phyloP scores from a whole-genome alignment of 805 yeast species.

The Pichia pseudocactophila region DNA sequence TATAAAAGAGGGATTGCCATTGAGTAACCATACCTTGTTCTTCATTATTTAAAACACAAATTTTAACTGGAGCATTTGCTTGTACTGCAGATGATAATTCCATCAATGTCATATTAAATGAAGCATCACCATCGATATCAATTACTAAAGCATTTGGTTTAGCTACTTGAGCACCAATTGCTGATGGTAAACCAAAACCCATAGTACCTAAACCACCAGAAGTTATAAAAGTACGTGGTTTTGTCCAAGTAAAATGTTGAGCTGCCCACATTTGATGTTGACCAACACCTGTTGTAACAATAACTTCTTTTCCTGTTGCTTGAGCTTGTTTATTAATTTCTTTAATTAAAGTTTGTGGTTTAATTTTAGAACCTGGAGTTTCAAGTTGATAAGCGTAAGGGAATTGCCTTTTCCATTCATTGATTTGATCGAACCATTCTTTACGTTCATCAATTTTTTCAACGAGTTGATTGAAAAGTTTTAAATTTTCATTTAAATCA shows the following conservation, averaged over 20 bases:
- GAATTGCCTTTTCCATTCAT: constrained; percentile 76
- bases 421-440: constrained; percentile 70
- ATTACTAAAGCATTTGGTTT: constrained; percentile 91
- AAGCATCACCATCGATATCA: constrained; percentile 98
- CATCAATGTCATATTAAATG: constrained; percentile 95
- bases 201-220: constrained; percentile 98
- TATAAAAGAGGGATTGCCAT: constrained; percentile 97
- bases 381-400: constrained; percentile 80
- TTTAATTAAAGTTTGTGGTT: constrained; percentile 85
- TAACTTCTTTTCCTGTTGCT: constrained; percentile 59
- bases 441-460: constrained; percentile 56
- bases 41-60: constrained; percentile 86
- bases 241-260: constrained; percentile 90
- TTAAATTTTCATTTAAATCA: constrained; percentile 77
- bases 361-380: constrained; percentile 70
- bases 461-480: constrained; percentile 62
- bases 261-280: constrained; percentile 99
- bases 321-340: constrained; percentile 69
- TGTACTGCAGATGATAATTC: constrained; percentile 94
- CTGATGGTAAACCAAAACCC: constrained; percentile 97
- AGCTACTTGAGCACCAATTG: constrained; percentile 97
- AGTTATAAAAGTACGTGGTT: constrained; percentile 91
- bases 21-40: constrained; percentile 99
- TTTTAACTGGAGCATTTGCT: constrained; percentile 84
- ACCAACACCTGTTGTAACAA: constrained; percentile 96